Evolutionary conservation across 768 basidiomycete genomes (phyloP), one percentile per base, ranked within the genome.

Genomic region (Boletus subcaerulescens): DNA sequence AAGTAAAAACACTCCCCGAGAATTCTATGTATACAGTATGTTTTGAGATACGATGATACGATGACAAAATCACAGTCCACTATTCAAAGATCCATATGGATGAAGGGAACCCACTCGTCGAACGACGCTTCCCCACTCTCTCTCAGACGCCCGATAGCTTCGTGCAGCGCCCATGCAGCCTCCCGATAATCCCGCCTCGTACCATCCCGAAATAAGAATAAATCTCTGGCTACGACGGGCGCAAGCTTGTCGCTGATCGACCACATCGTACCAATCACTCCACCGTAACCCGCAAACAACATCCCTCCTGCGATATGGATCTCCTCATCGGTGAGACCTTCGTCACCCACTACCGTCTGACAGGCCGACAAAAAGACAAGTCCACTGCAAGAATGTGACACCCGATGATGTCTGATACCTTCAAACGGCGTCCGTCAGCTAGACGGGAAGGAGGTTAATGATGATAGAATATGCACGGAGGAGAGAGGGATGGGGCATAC

Each of bases 271-370:
- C 32, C 31, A 22, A 50, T n/a, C 5, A 50, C 49, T 0, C 68
- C 62, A 4, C 50, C 44, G 45, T 62, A 73, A 7, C 72, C 72
- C 0, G 62, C 65, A 32, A 65, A 55, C 45, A 74, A 56, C 72
- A 79, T 24, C 22, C 22, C 49, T 0, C 31, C 47, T 14, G 47
- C 47, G 5, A 48, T 29, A 29, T 48, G 47, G 5, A 48, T 38
- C 1, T 26, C 47, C 36, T 29, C 36, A 17, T 48, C 47, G 0
- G 7, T 26, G 17, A 39, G 38, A 39, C 7, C 14, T n/a, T 39
- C 38, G 7, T 18, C n/a, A 39, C 38, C 38, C 38, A 39, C 10
- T 10, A 7, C 38, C 1, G 38, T 39, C 38, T 39, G 5, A 39
- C 38, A 26, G 5, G 38, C n/a, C 9, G 43, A 44, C 0, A n/a